These are phyloP conservation scores for Microthyrium microscopicum DNA, from an alignment of 2,329 filamentous ascomycete genomes.

Conservation along the genomic window DNA sequence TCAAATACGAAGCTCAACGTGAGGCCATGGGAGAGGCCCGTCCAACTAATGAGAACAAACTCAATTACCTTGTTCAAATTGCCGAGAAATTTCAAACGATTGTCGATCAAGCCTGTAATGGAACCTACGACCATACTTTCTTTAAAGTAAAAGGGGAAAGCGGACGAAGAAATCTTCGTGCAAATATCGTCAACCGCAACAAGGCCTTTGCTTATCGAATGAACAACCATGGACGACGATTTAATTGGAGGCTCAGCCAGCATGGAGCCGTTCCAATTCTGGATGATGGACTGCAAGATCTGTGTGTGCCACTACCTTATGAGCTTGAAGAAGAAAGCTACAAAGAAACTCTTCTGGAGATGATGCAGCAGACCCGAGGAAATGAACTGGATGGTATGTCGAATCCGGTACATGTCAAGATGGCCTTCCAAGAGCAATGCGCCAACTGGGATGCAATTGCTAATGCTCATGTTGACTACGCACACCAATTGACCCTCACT, in stretches of 20 bases:
- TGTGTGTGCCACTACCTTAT: too few relatives aligned
- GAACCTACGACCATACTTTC: constrained; percentile 18
- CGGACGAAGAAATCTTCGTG: constrained; percentile 29
- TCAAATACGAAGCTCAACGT: not conserved
- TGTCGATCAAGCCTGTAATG: not conserved
- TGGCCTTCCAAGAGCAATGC: not conserved
- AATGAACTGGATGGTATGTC: too few relatives aligned
- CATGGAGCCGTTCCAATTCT: too few relatives aligned
- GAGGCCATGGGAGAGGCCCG: constrained; percentile 28
- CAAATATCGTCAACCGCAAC: constrained; percentile 35
- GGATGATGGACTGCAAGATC: too few relatives aligned
- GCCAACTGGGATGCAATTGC: not conserved
- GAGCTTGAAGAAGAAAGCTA: too few relatives aligned
- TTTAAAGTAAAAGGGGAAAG: constrained; percentile 9
- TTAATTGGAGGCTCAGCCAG: too few relatives aligned
- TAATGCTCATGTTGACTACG: too few relatives aligned
- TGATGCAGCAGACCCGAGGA: too few relatives aligned
- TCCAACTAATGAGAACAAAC: constrained; percentile 10
- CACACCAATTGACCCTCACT: too few relatives aligned
- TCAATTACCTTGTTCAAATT: not conserved
- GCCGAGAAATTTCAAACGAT: constrained; percentile 13
- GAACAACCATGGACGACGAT: constrained; percentile 9
- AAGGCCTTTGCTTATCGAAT: constrained; percentile 31
- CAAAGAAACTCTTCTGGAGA: too few relatives aligned
- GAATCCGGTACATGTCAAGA: too few relatives aligned